These are phyloP conservation scores for Fraxinus albicans DNA, from an alignment of 305 asterid genomes.

Conservation along the genomic window DNA sequence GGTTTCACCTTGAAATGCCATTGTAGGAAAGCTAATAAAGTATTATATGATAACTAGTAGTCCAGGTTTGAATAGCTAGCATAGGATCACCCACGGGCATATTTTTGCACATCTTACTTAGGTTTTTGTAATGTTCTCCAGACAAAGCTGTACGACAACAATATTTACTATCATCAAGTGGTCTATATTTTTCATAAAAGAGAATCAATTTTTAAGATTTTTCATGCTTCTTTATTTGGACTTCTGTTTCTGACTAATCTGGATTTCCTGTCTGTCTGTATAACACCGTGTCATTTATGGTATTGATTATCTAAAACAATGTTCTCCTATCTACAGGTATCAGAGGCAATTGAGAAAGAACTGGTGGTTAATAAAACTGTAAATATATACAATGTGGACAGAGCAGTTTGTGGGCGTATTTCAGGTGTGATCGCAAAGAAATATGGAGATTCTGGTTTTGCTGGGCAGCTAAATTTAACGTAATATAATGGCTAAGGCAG, in stretches of 20 bases:
- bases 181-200: background rate
- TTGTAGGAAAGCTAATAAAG: background rate
- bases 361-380: constrained; percentile 73
- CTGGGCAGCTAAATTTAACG: constrained; percentile 92
- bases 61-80: background rate
- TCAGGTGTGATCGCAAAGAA: constrained; percentile 91
- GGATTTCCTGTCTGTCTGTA: background rate
- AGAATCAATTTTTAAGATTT: background rate
- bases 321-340: constrained; percentile 47
- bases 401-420: constrained; percentile 98
- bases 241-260: background rate
- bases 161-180: background rate
- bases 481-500: constrained; percentile 24
- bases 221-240: background rate
- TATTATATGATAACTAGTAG: background rate
- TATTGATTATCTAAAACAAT: background rate
- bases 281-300: background rate
- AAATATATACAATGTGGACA: constrained; percentile 82
- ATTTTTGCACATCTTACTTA: background rate
- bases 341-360: constrained; percentile 84
- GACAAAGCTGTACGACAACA: background rate
- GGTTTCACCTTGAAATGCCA: background rate
- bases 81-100: background rate
- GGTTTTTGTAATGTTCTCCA: background rate
- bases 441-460: constrained; percentile 97